Percentiles rank a stretch among this genome's conserved stretches.
phyloP scores from a whole-genome alignment of 2,329 filamentous ascomycete species.

The Penicillium sp. region DNA sequence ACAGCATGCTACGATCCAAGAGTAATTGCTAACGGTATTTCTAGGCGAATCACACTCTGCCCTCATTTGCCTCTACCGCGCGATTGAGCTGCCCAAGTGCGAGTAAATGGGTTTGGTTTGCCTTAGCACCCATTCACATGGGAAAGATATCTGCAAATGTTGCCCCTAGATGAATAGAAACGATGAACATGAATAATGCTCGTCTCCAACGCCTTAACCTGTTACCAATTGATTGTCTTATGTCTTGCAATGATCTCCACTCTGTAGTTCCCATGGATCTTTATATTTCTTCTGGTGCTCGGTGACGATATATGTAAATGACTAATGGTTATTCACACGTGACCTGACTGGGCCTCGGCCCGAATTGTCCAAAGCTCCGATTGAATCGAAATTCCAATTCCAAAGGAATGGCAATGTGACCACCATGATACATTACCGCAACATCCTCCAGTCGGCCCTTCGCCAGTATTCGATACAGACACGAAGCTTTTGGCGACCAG shows the following conservation, averaged over 20 bases:
- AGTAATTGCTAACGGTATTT: conserved; percentile 18
- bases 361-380: not conserved
- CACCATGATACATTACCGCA: conserved; percentile 30
- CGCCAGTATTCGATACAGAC: conserved; percentile 10
- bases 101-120: conserved; percentile 31
- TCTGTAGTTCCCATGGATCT: not conserved
- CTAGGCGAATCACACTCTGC: conserved; percentile 53
- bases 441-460: conserved; percentile 25
- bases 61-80: conserved; percentile 52
- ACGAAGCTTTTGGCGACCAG: conserved; percentile 5
- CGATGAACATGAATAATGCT: conserved; percentile 24
- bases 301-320: not conserved
- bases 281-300: not conserved
- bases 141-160: conserved; percentile 5
- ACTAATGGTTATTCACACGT: not conserved
- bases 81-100: conserved; percentile 49
- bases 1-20: conserved; percentile 6
- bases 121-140: not conserved
- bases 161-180: conserved; percentile 29
- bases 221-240: not conserved
- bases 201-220: not conserved
- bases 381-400: not conserved
- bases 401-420: conserved; percentile 21
- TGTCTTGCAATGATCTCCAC: not conserved
- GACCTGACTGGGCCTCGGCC: conserved; percentile 1